Evolutionary conservation across 768 basidiomycete genomes (phyloP), one percentile per base, ranked within the genome.

Genomic region (Dictyophora rubrovolvata): DNA sequence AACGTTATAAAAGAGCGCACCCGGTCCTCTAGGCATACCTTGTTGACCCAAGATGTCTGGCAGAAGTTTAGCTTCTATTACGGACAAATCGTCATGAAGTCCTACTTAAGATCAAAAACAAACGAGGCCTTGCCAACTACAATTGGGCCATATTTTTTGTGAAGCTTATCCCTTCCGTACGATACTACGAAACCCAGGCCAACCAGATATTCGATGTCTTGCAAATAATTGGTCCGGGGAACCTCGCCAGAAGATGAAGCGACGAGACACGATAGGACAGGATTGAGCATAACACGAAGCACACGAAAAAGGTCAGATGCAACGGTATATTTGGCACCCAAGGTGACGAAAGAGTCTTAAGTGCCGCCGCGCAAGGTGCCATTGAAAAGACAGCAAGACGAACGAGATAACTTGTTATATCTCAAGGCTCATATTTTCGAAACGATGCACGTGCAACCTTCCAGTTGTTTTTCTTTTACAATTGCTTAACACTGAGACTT

Each of bases 71-170:
- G 42, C 5, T n/a, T 42, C 42, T 4, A 42, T 62, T 18, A 75
- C 59, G 33, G 73, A 73, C 6, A 74, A 56, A 54, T 75, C 73
- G 33, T 74, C 72, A n/a, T n/a, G n/a, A 34, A 73, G 74, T 14
- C 74, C 73, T 75, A 58, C n/a, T 50, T 54, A 20, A 28, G 47
- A 48, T 48, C 12, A 6, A 28, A 23, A 37, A n/a, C 7, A 21
- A 20, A n/a, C n/a, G n/a, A n/a, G n/a, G 48, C 51, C 63, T 3
- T 56, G 72, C 71, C 71, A 23, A 68, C 67, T 20, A 72, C 67
- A 47, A 74, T 62, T 8, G 68, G 33, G 4, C 72, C 73, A 53
- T 73, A 72, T 42, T 34, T 21, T 23, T 63, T 64, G 46, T 73
- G 72, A 17, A 74, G 53, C 36, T 52, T 53, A 35, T 60, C 63